Conservation (phyloP, 768 basidiomycete species). For the Kwoniella heveanensis region DNA sequence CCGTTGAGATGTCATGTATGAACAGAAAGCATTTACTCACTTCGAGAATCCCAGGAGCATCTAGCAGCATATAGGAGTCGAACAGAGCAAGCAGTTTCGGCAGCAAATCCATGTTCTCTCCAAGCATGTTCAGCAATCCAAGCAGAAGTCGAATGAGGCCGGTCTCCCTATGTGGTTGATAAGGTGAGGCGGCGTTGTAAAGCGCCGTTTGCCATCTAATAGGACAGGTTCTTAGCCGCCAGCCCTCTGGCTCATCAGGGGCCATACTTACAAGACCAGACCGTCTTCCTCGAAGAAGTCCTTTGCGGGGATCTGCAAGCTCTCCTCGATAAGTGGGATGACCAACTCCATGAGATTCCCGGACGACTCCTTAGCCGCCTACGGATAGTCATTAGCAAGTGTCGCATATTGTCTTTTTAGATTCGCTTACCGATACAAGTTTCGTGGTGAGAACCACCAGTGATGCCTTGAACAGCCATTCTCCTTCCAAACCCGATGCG, state of each 20-base stretch:
- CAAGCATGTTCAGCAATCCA: slow-evolving; percentile 42
- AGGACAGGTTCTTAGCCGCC: background rate
- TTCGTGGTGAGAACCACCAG: slow-evolving; percentile 51
- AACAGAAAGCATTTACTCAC: slow-evolving; percentile 26
- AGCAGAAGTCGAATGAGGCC: slow-evolving; percentile 49
- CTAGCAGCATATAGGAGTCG: slow-evolving; percentile 52
- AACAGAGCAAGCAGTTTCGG: slow-evolving; percentile 37
- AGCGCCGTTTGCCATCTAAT: slow-evolving; percentile 51
- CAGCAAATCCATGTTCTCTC: slow-evolving; percentile 49
- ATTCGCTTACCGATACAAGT: slow-evolving; percentile 31
- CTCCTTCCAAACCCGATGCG: slow-evolving; percentile 49
- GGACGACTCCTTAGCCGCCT: slow-evolving; percentile 44
- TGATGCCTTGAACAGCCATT: slow-evolving; percentile 56
- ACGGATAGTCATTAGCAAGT: slow-evolving; percentile 1
- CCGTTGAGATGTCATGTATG: background rate
- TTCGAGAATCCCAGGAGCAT: slow-evolving; percentile 41
- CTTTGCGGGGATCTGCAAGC: slow-evolving; percentile 50
- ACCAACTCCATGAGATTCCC: slow-evolving; percentile 50
- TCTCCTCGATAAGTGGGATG: slow-evolving; percentile 55
- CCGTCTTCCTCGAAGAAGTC: slow-evolving; percentile 56
- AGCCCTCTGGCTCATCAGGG: no score
- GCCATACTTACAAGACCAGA: slow-evolving; percentile 38
- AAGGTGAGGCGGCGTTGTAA: slow-evolving; percentile 45
- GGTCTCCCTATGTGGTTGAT: slow-evolving; percentile 36
- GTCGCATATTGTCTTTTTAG: slow-evolving; percentile 22